Percentiles rank a stretch among this genome's conserved stretches.
phyloP scores from a whole-genome alignment of 2,329 filamentous ascomycete species.

The Pseudonectria foliicola region DNA sequence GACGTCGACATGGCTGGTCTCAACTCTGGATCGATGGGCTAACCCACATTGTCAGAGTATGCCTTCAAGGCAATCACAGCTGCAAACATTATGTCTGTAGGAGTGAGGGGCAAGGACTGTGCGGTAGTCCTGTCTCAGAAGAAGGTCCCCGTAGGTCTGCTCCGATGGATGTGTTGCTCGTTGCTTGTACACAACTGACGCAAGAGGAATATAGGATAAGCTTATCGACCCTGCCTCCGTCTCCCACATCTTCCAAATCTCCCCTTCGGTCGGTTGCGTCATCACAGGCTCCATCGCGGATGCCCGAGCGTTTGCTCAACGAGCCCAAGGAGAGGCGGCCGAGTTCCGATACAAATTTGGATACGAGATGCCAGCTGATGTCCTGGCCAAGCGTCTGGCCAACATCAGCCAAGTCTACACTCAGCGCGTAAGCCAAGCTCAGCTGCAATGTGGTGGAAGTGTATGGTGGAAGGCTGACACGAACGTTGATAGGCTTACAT shows the following conservation, averaged over 20 bases:
- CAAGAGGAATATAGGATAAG: conserved; percentile 65
- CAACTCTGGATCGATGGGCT: conserved; percentile 14
- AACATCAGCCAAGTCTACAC: conserved; percentile 99
- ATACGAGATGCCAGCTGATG: conserved; percentile 99
- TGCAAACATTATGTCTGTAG: conserved; percentile 97
- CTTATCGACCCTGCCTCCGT: conserved; percentile 96
- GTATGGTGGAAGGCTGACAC: conserved; percentile 19
- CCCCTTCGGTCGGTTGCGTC: conserved; percentile 91
- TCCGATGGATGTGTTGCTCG: not conserved
- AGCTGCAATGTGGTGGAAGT: conserved; percentile 6
- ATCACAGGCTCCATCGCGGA: conserved; percentile 99
- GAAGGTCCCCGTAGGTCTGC: conserved; percentile 83
- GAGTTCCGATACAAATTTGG: conserved; percentile 98
- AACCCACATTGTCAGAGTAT: conserved; percentile 65
- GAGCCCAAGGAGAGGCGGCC: conserved; percentile 89
- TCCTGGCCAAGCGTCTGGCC: conserved; percentile 88
- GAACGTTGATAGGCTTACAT: conserved; percentile 68
- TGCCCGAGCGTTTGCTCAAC: conserved; percentile 84
- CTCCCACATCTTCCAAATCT: conserved; percentile 95
- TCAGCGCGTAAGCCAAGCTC: conserved; percentile 61
- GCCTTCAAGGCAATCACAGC: conserved; percentile 99
- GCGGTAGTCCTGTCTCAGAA: conserved; percentile 97
- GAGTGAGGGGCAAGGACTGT: conserved; percentile 92
- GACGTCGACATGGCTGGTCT: conserved; percentile 8
- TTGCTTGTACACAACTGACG: conserved; percentile 15